Base-by-base conservation (phyloP, 116 monocot species). In the Dioscorea cayenensis region DNA sequence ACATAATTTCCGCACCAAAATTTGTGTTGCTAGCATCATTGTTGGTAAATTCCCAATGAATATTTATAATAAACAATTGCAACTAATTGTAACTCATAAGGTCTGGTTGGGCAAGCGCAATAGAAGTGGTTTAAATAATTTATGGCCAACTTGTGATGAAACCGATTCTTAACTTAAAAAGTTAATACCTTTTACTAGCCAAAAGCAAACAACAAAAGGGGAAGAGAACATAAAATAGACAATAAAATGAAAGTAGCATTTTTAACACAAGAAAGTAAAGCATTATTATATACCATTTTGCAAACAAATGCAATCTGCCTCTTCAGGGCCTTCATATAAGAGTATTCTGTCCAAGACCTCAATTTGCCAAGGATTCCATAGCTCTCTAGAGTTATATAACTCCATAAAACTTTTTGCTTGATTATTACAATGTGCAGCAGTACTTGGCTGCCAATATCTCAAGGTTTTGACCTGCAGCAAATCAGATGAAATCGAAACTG, bases 281-380 rank as follows among this genome's bases (percentile, higher is more conserved):
- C 55, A 55, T 18, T n/a, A 5, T 69, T 28, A 58, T 77, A 84
- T 67, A 97, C 96, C 90, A 80, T 92, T 97, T 75, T 83, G 66
- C 65, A 71, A 43, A 63, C 88, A 97, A 58, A 93, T 68, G 51
- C 17, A 60, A 35, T 92, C 93, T 32, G 96, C 96, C 66, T 84
- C 82, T 60, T 85, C 73, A 52, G 84, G 83, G 2, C 90, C 90
- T 88, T 93, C 93, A 72, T 80, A 90, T 62, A 90, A 67, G 71
- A 93, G 85, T 48, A 80, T 67, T 76, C 82, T 84, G 72, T 97
- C 96, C 72, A 97, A 77, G 73, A 93, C 63, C 71, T 97, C 93
- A 67, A 86, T 78, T 70, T 90, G 85, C 93, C 93, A 93, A 65
- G 86, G 79, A 51, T 50, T 80, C 72, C 62, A 82, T 2, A 51